phyloP scores from a whole-genome alignment of 108 stramenopile genomes.

The Schizochytrium sp. region DNA sequence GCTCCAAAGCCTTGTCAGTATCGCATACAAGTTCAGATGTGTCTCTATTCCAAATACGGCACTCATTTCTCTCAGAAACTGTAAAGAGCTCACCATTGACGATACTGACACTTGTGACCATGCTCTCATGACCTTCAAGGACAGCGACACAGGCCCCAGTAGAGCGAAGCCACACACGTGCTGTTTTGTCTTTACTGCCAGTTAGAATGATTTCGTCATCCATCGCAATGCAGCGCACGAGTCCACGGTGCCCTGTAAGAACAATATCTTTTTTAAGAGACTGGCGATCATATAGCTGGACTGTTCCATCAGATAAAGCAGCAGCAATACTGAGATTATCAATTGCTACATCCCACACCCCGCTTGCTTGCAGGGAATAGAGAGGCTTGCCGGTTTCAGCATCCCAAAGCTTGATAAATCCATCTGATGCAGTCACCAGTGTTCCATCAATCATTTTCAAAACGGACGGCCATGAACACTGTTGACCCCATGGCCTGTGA shows the following conservation, averaged over 20 bases:
- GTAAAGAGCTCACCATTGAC: not conserved
- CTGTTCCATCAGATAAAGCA: not conserved
- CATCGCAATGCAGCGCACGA: constrained; percentile 23
- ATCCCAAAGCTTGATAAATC: not conserved
- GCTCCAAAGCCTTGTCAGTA: too few species aligned
- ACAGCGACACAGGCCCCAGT: not conserved
- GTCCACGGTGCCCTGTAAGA: constrained; percentile 8
- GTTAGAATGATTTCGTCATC: not conserved
- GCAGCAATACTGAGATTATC: not conserved
- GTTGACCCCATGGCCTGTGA: constrained; percentile 16
- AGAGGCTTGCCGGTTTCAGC: not conserved
- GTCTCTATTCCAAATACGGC: not conserved
- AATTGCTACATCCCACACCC: not conserved
- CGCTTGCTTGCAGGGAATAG: not conserved
- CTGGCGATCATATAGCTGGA: not conserved
- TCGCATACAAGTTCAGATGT: constrained; percentile 2
- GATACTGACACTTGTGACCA: not conserved
- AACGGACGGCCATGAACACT: not conserved
- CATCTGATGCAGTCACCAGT: not conserved
- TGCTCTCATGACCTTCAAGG: not conserved
- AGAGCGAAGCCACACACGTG: constrained; percentile 6
- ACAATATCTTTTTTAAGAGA: not conserved
- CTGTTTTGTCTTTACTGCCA: not conserved
- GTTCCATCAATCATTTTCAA: not conserved
- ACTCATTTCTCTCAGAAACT: not conserved